Conservation (phyloP, 108 stramenopile genomes). For the Cylindrotheca fusiformis region DNA sequence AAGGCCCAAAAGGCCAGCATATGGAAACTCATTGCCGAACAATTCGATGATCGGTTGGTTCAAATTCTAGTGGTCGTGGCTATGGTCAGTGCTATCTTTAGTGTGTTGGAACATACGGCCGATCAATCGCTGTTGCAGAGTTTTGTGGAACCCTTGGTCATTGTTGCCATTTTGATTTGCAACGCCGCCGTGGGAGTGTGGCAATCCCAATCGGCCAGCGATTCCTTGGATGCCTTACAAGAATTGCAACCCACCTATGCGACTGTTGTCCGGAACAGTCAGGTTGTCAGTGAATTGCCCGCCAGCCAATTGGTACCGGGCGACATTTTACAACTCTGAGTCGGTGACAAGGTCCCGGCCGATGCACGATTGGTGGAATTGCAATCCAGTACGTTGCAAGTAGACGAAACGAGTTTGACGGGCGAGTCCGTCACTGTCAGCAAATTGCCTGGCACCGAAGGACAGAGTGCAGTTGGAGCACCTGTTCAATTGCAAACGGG, state of each 20-base stretch:
- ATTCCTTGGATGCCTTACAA: constrained; percentile 89
- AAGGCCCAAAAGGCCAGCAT: constrained; percentile 43
- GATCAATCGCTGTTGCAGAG: constrained; percentile 25
- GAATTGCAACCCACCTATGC: constrained; percentile 83
- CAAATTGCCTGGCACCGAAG: constrained; percentile 58
- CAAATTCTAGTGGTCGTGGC: constrained; percentile 81
- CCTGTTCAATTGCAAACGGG: constrained; percentile 63
- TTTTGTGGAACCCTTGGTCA: constrained; percentile 94
- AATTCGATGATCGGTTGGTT: constrained; percentile 89
- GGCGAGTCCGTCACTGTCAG: constrained; percentile 81
- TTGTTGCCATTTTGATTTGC: constrained; percentile 89
- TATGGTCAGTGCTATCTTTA: constrained; percentile 61
- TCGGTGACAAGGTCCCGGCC: constrained; percentile 95
- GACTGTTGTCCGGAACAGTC: constrained; percentile 56
- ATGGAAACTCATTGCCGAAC: constrained; percentile 63
- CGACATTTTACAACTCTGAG: constrained; percentile 85
- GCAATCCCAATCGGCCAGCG: constrained; percentile 88
- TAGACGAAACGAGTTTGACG: constrained; percentile 80
- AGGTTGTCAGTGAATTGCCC: constrained; percentile 27
- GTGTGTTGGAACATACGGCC: constrained; percentile 62
- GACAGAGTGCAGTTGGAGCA: constrained; percentile 10
- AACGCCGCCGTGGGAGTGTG: constrained; percentile 97
- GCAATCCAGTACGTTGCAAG: constrained; percentile 50
- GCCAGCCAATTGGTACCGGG: constrained; percentile 89
- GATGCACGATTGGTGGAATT: constrained; percentile 79